Evolutionary conservation across 805 yeast species (phyloP), one percentile per base, ranked within the genome.

Genomic region (Debaryomyces prosopidis): DNA sequence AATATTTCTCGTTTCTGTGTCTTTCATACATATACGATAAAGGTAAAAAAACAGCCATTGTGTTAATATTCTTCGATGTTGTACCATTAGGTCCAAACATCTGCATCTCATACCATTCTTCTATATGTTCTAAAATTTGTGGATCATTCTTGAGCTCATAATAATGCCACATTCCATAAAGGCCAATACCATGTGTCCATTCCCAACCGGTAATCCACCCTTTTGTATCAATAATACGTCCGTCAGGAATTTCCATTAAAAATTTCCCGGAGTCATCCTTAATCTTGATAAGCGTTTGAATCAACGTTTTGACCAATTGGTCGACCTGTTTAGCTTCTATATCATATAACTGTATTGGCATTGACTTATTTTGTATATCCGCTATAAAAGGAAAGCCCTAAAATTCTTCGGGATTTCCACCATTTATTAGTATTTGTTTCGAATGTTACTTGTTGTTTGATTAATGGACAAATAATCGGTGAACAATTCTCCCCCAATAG

Each of bases 161-260:
- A 47, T 60, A 66, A 39, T 66, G 66, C 69, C 70, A 66, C 62
- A 66, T 58, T 11, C 71, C 71, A 45, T 65, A 63, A 17, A 66
- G 55, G 3, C 71, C 71, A 32, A 66, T 63, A 3, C 71, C 71
- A 35, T 66, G 71, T 14, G 70, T 66, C 71, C 71, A 66, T 45
- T 66, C 71, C 71, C 71, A 66, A 14, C 65, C 69, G n/a, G 65
- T 57, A 18, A 52, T 48, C 71, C 71, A 66, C n/a, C 68, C 68
- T 44, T 64, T 66, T 44, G 69, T 65, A 44, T 66, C 71, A 27
- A 64, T 63, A 36, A 63, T 52, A 42, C 68, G 47, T 4, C 71
- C 71, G 37, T 54, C 62, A 23, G 63, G 68, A 9, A 65, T 52
- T 20, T 54, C 48, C 53, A 65, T 52, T 8, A 66, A 46, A 40